A percentile compares a stretch with the other conserved stretches of the same genome.
phyloP scores from a whole-genome alignment of 805 yeast genomes.

The Cephaloascus fragrans region DNA sequence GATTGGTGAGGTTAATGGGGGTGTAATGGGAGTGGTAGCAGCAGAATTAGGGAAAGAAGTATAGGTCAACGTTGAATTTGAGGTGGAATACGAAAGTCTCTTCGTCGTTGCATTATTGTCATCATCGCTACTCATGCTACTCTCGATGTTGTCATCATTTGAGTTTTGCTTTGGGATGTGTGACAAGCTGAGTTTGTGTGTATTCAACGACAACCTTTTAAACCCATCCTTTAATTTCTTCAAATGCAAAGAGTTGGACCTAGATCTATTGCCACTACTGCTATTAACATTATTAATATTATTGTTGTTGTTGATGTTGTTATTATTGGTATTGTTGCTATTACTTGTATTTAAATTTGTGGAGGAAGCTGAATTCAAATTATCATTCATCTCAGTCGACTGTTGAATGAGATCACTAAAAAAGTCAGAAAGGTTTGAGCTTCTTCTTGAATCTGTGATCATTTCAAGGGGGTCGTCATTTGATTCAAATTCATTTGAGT shows the following conservation, averaged over 20 bases:
- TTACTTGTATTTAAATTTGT: neutral
- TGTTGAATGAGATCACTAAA: constrained; percentile 1
- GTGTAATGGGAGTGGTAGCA: constrained; percentile 19
- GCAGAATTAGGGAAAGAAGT: neutral
- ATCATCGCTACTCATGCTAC: neutral
- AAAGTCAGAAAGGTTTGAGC: constrained; percentile 5
- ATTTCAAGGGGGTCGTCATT: neutral
- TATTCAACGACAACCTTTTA: constrained; percentile 21
- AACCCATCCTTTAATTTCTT: constrained; percentile 27
- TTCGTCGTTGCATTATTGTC: neutral
- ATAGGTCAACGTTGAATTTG: neutral
- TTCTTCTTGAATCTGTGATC: constrained; percentile 1
- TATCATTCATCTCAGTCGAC: too few relatives aligned
- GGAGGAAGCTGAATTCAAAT: too few relatives aligned
- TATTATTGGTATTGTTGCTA: neutral
- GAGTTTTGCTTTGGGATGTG: neutral
- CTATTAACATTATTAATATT: too few relatives aligned
- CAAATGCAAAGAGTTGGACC: constrained; percentile 6
- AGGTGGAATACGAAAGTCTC: neutral
- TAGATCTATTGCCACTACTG: neutral
- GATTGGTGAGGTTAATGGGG: constrained; percentile 25
- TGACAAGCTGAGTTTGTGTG: constrained; percentile 1
- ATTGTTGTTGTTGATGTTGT: neutral
- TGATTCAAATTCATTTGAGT: neutral
- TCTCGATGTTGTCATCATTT: neutral